Conservation (phyloP, 176 grass and related monocot species). For the Paspalum vaginatum region DNA sequence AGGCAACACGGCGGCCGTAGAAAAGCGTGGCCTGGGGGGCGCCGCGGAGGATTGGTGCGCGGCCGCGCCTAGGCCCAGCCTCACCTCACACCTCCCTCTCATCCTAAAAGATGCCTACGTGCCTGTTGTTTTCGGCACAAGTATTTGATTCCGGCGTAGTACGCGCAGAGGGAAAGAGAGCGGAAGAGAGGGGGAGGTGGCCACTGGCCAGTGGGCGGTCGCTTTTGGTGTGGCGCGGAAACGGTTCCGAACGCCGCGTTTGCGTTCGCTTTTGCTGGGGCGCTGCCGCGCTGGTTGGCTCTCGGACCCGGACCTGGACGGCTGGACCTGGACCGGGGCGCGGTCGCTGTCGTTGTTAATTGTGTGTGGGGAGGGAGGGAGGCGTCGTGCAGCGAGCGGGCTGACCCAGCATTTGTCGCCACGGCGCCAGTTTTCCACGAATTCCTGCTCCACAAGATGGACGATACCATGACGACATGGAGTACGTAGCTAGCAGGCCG, state of each 20-base stretch:
- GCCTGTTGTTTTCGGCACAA: slow-evolving; percentile 18
- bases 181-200: neutral
- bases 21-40: neutral
- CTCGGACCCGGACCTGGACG: neutral
- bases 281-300: neutral
- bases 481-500: too few relatives aligned
- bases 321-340: neutral
- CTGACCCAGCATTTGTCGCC: slow-evolving; percentile 29
- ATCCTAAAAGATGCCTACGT: neutral
- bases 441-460: neutral
- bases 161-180: neutral
- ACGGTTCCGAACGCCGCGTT: slow-evolving; percentile 43
- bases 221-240: neutral
- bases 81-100: neutral
- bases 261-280: neutral
- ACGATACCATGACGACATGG: slow-evolving; percentile 3
- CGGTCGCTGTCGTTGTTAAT: slow-evolving; percentile 29
- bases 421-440: neutral
- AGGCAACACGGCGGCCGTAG: neutral
- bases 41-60: too few relatives aligned
- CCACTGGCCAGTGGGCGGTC: neutral
- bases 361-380: neutral
- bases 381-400: neutral
- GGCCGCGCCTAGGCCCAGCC: neutral
- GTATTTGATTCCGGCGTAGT: slow-evolving; percentile 27